Percentiles rank a stretch among this genome's conserved stretches.
These are phyloP conservation scores for Spergularia bocconei DNA, from an alignment of 148 eudicot genomes.

Conservation along the genomic window DNA sequence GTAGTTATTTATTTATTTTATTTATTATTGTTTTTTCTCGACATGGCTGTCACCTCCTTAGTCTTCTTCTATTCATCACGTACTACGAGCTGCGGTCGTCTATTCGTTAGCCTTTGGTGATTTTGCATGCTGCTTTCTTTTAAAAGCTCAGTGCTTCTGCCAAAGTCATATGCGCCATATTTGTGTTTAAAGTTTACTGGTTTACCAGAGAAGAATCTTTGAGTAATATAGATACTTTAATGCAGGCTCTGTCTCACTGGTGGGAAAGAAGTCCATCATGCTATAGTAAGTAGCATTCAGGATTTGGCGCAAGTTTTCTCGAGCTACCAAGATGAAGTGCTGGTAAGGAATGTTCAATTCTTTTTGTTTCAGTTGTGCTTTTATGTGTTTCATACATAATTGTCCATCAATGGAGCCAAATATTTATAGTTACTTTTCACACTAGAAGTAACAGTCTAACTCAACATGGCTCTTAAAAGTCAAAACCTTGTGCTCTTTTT, in stretches of 20 bases:
- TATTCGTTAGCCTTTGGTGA: neutral
- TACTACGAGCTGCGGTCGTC: too few relatives aligned
- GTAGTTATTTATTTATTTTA: neutral
- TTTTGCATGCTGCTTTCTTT: neutral
- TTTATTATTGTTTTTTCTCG: neutral
- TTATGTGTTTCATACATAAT: neutral
- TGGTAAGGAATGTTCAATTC: conserved; percentile 44
- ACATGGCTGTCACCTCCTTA: neutral
- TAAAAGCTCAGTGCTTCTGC: neutral
- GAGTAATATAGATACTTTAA: conserved; percentile 16
- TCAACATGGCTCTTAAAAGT: neutral
- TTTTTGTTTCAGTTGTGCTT: neutral
- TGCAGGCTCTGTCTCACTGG: conserved; percentile 94
- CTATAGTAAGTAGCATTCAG: conserved; percentile 91
- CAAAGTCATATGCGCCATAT: neutral
- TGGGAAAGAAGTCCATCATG: conserved; percentile 92
- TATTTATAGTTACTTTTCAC: neutral
- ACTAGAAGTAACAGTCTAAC: neutral
- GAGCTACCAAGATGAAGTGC: conserved; percentile 86
- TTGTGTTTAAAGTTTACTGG: neutral
- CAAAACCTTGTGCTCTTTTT: neutral
- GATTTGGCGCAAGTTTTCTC: conserved; percentile 89
- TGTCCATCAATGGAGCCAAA: neutral
- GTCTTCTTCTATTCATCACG: too few relatives aligned
- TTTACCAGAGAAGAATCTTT: neutral